phyloP scores from a whole-genome alignment of 2,329 filamentous ascomycete genomes.

The Metarhizium anisopliae region DNA sequence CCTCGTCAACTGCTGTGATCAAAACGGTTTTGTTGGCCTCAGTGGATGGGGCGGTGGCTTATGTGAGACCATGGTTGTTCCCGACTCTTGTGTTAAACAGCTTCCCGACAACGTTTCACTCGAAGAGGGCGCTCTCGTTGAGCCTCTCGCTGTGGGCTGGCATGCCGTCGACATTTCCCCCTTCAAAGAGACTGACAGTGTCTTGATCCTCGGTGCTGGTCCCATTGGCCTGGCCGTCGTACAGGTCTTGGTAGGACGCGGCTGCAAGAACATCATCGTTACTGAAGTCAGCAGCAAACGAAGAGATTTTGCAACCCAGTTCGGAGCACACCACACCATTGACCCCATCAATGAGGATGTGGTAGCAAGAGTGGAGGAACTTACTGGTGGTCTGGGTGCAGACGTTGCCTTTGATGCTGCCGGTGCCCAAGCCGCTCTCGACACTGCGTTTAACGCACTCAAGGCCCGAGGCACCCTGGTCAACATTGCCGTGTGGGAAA shows the following conservation, averaged over 20 bases:
- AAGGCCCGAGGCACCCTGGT: constrained; percentile 47
- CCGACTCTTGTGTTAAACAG: constrained; percentile 35
- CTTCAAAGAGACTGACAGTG: constrained; percentile 29
- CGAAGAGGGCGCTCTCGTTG: constrained; percentile 43
- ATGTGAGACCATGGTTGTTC: constrained; percentile 44
- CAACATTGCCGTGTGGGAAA: constrained; percentile 59
- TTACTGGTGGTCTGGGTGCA: constrained; percentile 41
- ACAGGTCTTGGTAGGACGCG: constrained; percentile 34
- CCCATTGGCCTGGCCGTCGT: constrained; percentile 40
- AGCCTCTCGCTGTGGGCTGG: constrained; percentile 40
- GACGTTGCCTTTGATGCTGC: constrained; percentile 55
- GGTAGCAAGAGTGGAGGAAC: constrained; percentile 30
- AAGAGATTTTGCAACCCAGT: constrained; percentile 31
- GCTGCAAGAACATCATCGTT: constrained; percentile 37
- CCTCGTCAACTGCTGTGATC: constrained; percentile 49
- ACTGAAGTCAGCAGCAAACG: constrained; percentile 35
- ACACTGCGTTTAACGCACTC: constrained; percentile 37
- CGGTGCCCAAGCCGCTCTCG: constrained; percentile 43
- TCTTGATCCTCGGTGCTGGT: constrained; percentile 40
- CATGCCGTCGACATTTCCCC: constrained; percentile 35
- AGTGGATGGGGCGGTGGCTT: constrained; percentile 44
- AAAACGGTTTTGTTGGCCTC: constrained; percentile 23
- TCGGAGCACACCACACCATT: constrained; percentile 35
- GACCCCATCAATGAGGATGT: constrained; percentile 35
- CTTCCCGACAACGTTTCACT: constrained; percentile 40